A percentile compares a stretch with the other conserved stretches of the same genome.
These are phyloP conservation scores for Platanthera zijinensis DNA, from an alignment of 106 monocot species.

Conservation along the genomic window DNA sequence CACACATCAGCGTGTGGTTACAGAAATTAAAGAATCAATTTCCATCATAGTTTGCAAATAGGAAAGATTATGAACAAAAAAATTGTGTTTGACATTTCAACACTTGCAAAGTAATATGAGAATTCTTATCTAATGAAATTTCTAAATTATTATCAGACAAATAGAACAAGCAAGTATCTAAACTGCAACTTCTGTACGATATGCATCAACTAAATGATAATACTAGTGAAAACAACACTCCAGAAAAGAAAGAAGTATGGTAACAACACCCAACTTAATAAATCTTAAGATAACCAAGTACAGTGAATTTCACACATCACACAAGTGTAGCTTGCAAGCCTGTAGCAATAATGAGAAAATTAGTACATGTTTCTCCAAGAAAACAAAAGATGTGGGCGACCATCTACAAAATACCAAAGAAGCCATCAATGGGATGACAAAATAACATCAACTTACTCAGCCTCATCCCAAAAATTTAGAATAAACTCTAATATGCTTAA, in stretches of 20 bases:
- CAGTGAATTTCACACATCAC: not conserved
- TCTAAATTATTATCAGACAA: not conserved
- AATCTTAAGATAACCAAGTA: not conserved
- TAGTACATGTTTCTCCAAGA: not conserved
- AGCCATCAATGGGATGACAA: not conserved
- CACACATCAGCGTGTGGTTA: not conserved
- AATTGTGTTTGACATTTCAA: not conserved
- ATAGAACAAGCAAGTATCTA: not conserved
- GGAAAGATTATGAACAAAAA: not conserved
- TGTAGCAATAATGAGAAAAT: not conserved
- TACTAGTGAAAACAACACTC: not conserved
- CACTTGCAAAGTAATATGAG: not conserved
- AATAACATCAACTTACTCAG: not conserved
- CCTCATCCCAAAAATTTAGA: not conserved
- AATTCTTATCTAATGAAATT: no score
- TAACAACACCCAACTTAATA: not conserved
- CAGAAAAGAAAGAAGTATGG: not conserved
- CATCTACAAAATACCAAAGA: not conserved
- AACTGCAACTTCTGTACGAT: not conserved
- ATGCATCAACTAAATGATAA: not conserved
- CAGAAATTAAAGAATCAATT: constrained; percentile 3
- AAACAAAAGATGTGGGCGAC: not conserved
- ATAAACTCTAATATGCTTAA: not conserved
- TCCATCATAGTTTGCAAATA: not conserved
- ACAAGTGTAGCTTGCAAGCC: not conserved